Evolutionary conservation across 352 stramenopile species (phyloP).

Genomic region (Phytophthora pluvialis): DNA sequence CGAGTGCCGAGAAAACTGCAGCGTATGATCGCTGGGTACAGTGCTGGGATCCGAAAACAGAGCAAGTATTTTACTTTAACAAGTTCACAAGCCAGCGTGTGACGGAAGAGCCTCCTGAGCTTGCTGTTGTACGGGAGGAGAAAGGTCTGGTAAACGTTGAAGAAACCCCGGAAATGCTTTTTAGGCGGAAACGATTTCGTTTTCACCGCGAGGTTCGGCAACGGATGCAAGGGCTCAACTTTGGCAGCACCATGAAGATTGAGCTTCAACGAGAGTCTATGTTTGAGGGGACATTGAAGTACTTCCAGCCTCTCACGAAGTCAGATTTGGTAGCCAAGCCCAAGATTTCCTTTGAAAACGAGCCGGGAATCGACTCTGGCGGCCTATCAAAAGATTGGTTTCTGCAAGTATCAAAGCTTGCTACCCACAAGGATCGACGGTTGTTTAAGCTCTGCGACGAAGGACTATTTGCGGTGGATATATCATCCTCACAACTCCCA

Average conservation of each 20-base stretch:
- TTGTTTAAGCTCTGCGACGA: slow-evolving; percentile 70
- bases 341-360: slow-evolving; percentile 82
- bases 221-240: slow-evolving; percentile 36
- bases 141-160: slow-evolving; percentile 52
- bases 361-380: slow-evolving; percentile 88
- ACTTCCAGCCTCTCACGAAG: slow-evolving; percentile 55
- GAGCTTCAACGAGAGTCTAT: slow-evolving; percentile 63
- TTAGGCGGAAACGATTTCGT: slow-evolving; percentile 85
- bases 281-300: slow-evolving; percentile 70
- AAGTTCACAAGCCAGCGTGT: slow-evolving; percentile 80
- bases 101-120: slow-evolving; percentile 60
- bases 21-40: slow-evolving; percentile 78
- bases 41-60: slow-evolving; percentile 87
- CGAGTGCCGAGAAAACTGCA: slow-evolving; percentile 40
- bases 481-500: slow-evolving; percentile 33
- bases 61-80: slow-evolving; percentile 92
- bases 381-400: slow-evolving; percentile 92
- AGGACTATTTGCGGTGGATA: slow-evolving; percentile 58
- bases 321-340: slow-evolving; percentile 69
- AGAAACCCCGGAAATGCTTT: slow-evolving; percentile 81
- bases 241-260: slow-evolving; percentile 51
- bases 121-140: slow-evolving; percentile 48
- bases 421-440: slow-evolving; percentile 36
- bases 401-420: slow-evolving; percentile 69
- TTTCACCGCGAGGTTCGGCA: slow-evolving; percentile 81